phyloP scores from a whole-genome alignment of 768 basidiomycete species.

The Trametes cingulata region DNA sequence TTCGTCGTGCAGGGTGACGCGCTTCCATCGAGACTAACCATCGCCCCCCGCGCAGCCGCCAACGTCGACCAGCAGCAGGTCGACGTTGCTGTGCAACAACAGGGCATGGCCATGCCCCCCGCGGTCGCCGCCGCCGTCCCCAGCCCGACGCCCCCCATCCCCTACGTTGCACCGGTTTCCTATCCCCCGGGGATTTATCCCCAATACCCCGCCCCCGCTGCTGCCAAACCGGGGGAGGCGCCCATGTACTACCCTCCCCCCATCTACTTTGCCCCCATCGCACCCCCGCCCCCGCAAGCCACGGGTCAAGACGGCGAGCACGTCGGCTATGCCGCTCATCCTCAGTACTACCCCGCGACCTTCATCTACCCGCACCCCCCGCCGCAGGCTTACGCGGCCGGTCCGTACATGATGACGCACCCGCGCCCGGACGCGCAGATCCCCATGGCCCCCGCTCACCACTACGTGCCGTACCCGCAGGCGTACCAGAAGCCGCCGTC shows the following conservation, averaged over 20 bases:
- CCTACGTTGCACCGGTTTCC: constrained; percentile 53
- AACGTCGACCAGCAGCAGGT: constrained; percentile 43
- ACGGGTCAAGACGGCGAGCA: constrained; percentile 45
- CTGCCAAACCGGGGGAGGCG: constrained; percentile 52
- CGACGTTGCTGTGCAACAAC: constrained; percentile 45
- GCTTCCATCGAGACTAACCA: constrained; percentile 16
- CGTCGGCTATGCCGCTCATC: constrained; percentile 39
- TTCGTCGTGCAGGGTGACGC: constrained; percentile 23
- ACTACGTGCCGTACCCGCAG: constrained; percentile 42
- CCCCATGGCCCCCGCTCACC: constrained; percentile 20
- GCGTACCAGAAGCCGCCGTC: constrained; percentile 43
- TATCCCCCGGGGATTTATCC: constrained; percentile 57
- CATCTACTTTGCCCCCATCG: constrained; percentile 45
- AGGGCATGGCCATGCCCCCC: constrained; percentile 43
- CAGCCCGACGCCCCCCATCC: constrained; percentile 45
- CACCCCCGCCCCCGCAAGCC: constrained; percentile 41
- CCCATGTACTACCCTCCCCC: constrained; percentile 51
- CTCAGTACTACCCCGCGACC: constrained; percentile 49
- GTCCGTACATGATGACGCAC: constrained; percentile 49
- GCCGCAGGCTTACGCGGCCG: constrained; percentile 34
- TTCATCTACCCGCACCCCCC: constrained; percentile 45
- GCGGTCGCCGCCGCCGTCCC: constrained; percentile 43
- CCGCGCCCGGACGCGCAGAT: constrained; percentile 21
- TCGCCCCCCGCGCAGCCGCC: constrained; percentile 61
- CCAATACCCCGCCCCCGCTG: constrained; percentile 47